phyloP scores from a whole-genome alignment of 805 yeast genomes.

The Metschnikowia lochheadii region DNA sequence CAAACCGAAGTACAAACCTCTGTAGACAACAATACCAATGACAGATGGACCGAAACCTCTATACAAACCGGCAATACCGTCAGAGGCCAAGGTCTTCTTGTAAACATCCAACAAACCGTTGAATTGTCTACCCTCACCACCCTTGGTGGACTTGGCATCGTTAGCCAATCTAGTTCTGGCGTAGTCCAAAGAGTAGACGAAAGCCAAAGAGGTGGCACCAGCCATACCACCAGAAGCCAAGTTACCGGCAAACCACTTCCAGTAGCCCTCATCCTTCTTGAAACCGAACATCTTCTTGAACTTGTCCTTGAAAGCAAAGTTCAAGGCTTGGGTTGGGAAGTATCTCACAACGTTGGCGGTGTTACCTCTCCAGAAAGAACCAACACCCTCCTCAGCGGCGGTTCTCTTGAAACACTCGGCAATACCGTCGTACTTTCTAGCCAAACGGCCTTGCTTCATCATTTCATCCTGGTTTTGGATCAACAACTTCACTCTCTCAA shows the following conservation, averaged over 20 bases:
- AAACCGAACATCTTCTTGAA: constrained; percentile 94
- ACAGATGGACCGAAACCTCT: constrained; percentile 99
- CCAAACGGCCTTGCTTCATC: constrained; percentile 95
- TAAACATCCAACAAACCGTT: constrained; percentile 95
- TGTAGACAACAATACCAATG: constrained; percentile 95
- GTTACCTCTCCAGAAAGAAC: constrained; percentile 99
- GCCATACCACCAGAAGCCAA: constrained; percentile 98
- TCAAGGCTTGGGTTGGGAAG: constrained; percentile 99
- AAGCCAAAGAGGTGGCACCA: constrained; percentile 91
- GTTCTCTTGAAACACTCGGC: constrained; percentile 93
- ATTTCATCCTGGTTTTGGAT: constrained; percentile 98
- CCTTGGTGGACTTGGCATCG: constrained; percentile 89
- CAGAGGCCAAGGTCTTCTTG: constrained; percentile 91
- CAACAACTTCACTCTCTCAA: constrained; percentile 93
- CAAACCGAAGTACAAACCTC: constrained; percentile 98
- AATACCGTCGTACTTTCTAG: constrained; percentile 84
- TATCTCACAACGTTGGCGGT: constrained; percentile 98
- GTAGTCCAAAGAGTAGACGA: constrained; percentile 95
- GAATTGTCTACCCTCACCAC: constrained; percentile 90
- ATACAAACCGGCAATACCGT: constrained; percentile 97
- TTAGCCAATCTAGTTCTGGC: constrained; percentile 99
- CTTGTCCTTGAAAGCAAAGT: constrained; percentile 98
- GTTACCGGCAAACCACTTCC: constrained; percentile 95
- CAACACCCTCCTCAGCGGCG: constrained; percentile 87
- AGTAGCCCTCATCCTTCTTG: constrained; percentile 93